These are phyloP conservation scores for Dryas alaskensis DNA, from an alignment of 306 rosid species.

Conservation along the genomic window DNA sequence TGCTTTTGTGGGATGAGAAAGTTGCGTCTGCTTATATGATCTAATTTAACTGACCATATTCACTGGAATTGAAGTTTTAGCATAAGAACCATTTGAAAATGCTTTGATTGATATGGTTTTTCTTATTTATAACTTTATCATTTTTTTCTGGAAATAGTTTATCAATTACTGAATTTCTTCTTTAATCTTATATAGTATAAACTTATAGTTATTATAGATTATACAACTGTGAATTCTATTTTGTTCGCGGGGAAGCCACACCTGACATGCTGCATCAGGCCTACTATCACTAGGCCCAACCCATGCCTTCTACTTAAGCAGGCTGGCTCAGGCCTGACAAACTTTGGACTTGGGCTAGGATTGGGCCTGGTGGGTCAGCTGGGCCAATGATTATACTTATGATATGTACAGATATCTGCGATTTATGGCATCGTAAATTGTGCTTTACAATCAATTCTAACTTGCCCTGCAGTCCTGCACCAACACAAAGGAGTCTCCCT, in stretches of 20 bases:
- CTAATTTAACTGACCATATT: neutral
- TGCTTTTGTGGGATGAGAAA: constrained; percentile 16
- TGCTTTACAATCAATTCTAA: neutral
- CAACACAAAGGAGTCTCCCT: neutral
- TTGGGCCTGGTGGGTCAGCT: neutral
- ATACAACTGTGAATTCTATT: too few relatives aligned
- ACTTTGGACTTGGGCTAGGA: too few relatives aligned
- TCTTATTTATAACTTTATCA: neutral
- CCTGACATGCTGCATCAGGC: neutral
- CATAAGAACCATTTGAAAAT: neutral
- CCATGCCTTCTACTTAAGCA: too few relatives aligned
- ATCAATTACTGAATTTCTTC: neutral
- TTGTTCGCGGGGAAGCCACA: too few relatives aligned
- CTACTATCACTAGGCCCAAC: neutral
- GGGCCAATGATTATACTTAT: neutral
- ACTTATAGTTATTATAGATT: too few relatives aligned
- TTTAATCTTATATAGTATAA: too few relatives aligned
- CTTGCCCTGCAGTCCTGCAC: neutral
- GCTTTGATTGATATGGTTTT: neutral
- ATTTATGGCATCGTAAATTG: neutral
- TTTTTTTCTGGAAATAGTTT: neutral
- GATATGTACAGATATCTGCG: neutral
- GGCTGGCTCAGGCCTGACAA: too few relatives aligned
- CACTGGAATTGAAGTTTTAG: constrained; percentile 6
- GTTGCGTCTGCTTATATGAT: constrained; percentile 19